A percentile compares a stretch with the other conserved stretches of the same genome.
phyloP scores from a whole-genome alignment of 2,329 filamentous ascomycete species.

The Epichloe sibirici region DNA sequence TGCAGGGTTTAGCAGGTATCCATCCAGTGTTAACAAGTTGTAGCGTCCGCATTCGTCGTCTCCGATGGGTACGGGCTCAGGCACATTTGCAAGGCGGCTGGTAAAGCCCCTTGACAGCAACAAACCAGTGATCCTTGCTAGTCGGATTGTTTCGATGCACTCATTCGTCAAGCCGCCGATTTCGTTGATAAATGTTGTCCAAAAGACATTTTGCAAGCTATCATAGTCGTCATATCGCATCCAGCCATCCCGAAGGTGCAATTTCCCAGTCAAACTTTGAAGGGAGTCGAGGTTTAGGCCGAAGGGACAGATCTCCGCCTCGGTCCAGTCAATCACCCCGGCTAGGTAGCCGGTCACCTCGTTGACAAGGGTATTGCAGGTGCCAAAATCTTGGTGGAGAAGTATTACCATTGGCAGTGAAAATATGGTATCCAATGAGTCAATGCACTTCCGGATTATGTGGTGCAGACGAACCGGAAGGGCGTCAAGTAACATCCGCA shows the following conservation, averaged over 20 bases:
- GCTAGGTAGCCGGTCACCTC: constrained; percentile 21
- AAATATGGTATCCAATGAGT: constrained; percentile 20
- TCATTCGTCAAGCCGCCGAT: constrained; percentile 17
- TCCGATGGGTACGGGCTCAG: constrained; percentile 21
- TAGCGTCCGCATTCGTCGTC: constrained; percentile 26
- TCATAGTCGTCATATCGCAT: constrained; percentile 21
- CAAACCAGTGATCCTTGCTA: constrained; percentile 21
- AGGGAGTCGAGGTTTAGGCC: constrained; percentile 25
- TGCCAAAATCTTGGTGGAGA: constrained; percentile 25
- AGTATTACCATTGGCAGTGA: constrained; percentile 28
- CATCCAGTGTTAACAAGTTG: constrained; percentile 25
- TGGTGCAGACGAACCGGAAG: constrained; percentile 23
- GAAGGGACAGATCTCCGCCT: constrained; percentile 27
- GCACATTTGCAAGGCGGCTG: constrained; percentile 18
- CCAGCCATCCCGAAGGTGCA: constrained; percentile 25
- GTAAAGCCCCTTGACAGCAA: constrained; percentile 25
- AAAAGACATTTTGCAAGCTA: constrained; percentile 19
- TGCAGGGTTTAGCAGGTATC: constrained; percentile 21
- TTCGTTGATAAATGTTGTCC: constrained; percentile 18
- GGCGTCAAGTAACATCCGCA: constrained; percentile 18
- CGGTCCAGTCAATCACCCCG: constrained; percentile 30
- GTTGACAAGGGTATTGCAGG: constrained; percentile 28
- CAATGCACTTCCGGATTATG: constrained; percentile 19
- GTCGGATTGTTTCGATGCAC: constrained; percentile 15
- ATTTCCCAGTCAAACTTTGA: constrained; percentile 19